Evolutionary conservation across 768 basidiomycete species (phyloP).

Genomic region (Tylopilus sp.): DNA sequence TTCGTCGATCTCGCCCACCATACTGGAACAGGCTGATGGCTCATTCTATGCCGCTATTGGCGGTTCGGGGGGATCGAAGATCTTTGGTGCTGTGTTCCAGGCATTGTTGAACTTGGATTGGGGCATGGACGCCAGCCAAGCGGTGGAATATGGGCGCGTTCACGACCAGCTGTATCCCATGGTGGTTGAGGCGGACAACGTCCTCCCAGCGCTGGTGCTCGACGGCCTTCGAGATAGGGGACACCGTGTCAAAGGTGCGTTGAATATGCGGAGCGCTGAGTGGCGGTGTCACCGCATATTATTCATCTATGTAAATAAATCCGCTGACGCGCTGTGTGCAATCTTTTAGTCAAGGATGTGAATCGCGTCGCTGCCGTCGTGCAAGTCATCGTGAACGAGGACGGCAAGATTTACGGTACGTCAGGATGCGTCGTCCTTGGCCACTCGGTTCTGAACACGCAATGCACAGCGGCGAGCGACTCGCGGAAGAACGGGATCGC

Average conservation of each 20-base stretch:
- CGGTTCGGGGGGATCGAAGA: conserved; percentile 84
- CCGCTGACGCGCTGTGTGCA: background rate
- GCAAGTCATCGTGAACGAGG: conserved; percentile 53
- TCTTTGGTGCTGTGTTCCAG: conserved; percentile 79
- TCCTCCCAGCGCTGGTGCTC: conserved; percentile 55
- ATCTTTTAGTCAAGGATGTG: conserved; percentile 61
- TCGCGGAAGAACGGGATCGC: conserved; percentile 92
- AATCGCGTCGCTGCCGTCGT: conserved; percentile 75
- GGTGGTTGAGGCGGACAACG: conserved; percentile 55
- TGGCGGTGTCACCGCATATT: background rate
- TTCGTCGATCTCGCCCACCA: conserved; percentile 79
- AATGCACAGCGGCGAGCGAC: conserved; percentile 74
- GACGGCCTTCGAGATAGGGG: conserved; percentile 55
- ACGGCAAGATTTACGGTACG: conserved; percentile 67
- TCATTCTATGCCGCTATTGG: conserved; percentile 73
- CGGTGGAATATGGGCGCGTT: conserved; percentile 81
- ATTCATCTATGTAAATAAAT: background rate
- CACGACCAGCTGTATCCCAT: conserved; percentile 85
- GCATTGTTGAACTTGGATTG: conserved; percentile 70
- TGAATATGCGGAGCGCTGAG: background rate
- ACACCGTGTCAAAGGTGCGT: conserved; percentile 67
- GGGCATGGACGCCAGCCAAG: conserved; percentile 74
- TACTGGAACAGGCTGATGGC: conserved; percentile 74
- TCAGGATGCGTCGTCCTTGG: too few relatives aligned
- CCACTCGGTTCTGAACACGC: conserved; percentile 3